Percentiles rank a stretch among this genome's conserved stretches.
Evolutionary conservation across 805 yeast genomes (phyloP).

Genomic region (Zygotorulaspora chibaensis): DNA sequence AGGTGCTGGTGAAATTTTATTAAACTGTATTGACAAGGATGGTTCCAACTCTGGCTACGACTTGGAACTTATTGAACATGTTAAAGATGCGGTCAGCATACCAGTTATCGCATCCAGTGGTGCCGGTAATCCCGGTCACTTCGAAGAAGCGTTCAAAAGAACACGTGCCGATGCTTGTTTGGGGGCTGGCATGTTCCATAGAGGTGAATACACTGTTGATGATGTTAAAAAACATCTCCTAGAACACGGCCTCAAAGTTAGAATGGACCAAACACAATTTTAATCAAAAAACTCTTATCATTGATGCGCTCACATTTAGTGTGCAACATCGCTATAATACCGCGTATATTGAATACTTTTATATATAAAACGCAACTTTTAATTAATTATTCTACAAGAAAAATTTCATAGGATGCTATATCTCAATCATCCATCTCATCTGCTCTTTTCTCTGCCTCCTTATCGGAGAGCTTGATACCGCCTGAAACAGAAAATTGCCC

Average conservation of each 20-base stretch:
- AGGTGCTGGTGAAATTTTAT: slow-evolving; percentile 93
- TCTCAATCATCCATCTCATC: slow-evolving; percentile 52
- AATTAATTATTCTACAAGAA: neutral
- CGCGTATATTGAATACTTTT: neutral
- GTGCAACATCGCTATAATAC: neutral
- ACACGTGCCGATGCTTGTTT: slow-evolving; percentile 93
- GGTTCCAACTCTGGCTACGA: slow-evolving; percentile 96
- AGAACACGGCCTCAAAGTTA: slow-evolving; percentile 62
- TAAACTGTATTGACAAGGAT: slow-evolving; percentile 95
- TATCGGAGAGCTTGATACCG: slow-evolving; percentile 49
- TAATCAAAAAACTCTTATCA: too few relatives aligned
- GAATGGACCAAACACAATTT: slow-evolving; percentile 45
- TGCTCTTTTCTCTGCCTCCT: slow-evolving; percentile 41
- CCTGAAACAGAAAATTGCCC: slow-evolving; percentile 94
- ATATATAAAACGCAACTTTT: neutral
- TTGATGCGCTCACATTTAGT: neutral
- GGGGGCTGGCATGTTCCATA: slow-evolving; percentile 98
- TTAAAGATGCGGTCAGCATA: slow-evolving; percentile 69
- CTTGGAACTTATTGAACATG: slow-evolving; percentile 73
- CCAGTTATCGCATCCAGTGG: slow-evolving; percentile 98
- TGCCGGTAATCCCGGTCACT: slow-evolving; percentile 91
- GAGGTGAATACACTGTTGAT: slow-evolving; percentile 85
- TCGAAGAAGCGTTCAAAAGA: slow-evolving; percentile 75
- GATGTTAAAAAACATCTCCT: slow-evolving; percentile 71
- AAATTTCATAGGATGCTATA: neutral